Conservation (phyloP, 1,284 basidiomycete species). For the Microbotryum lychnidis-dioicae region DNA sequence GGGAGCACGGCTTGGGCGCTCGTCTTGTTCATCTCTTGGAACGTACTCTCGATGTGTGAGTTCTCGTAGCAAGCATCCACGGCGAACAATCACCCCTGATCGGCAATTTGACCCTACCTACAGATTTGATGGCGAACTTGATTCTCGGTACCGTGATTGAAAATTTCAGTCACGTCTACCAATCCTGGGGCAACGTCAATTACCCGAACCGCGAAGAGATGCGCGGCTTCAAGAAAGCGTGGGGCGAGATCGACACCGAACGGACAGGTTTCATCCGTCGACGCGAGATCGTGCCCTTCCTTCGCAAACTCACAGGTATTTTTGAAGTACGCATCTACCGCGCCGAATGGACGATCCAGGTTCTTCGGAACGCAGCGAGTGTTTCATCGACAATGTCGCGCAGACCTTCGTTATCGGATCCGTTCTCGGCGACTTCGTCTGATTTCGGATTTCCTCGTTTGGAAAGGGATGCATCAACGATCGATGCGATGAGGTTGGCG, state of each 20-base stretch:
- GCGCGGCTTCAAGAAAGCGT: conserved; percentile 86
- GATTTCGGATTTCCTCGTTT: background rate
- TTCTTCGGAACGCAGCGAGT: conserved; percentile 42
- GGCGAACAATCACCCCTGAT: background rate
- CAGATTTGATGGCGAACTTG: conserved; percentile 22
- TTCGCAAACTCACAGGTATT: conserved; percentile 65
- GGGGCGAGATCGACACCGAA: conserved; percentile 74
- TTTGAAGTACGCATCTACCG: conserved; percentile 83
- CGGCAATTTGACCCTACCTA: background rate
- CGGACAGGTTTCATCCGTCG: conserved; percentile 71
- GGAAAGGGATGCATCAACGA: no score
- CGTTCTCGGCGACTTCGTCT: conserved; percentile 4
- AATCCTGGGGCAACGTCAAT: conserved; percentile 63
- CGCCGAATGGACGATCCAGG: conserved; percentile 53
- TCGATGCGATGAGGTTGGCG: conserved; percentile 43
- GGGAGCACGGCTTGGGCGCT: conserved; percentile 80
- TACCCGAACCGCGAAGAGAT: conserved; percentile 82
- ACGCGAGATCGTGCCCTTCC: conserved; percentile 66
- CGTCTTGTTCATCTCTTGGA: conserved; percentile 89
- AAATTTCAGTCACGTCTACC: conserved; percentile 94
- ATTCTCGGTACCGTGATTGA: conserved; percentile 59
- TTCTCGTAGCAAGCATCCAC: background rate
- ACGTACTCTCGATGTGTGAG: conserved; percentile 74
- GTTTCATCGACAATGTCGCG: background rate
- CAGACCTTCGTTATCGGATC: background rate